Conservation (phyloP, 108 stramenopile species). For the Cyclotella sp. region DNA sequence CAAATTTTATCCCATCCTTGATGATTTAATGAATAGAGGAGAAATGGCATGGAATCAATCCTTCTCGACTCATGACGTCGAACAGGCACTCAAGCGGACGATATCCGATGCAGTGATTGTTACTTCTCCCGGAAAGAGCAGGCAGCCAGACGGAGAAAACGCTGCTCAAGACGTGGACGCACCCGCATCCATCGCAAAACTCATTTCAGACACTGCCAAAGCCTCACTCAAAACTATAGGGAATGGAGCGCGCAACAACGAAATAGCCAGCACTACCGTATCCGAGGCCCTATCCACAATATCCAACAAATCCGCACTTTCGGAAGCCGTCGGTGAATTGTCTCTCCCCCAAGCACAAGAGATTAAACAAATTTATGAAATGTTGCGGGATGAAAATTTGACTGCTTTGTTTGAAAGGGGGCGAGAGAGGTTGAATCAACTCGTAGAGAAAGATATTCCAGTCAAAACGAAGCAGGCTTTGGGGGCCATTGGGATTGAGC, state of each 20-base stretch:
- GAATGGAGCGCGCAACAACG: conserved; percentile 42
- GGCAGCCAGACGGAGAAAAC: conserved; percentile 1
- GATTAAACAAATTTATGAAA: conserved; percentile 67
- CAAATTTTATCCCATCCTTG: conserved; percentile 80
- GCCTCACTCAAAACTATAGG: conserved; percentile 19
- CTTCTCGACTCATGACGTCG: conserved; percentile 9
- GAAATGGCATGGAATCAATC: conserved; percentile 35
- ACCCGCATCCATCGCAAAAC: conserved; percentile 8
- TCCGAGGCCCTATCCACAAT: conserved; percentile 27
- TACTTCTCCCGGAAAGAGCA: not conserved
- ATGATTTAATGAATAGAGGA: conserved; percentile 59
- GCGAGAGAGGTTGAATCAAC: conserved; percentile 64
- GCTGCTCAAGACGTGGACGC: not conserved
- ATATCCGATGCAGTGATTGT: not conserved
- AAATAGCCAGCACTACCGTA: conserved; percentile 48
- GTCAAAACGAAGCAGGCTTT: conserved; percentile 63
- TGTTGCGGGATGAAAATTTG: conserved; percentile 87
- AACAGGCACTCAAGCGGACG: conserved; percentile 1
- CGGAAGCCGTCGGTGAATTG: conserved; percentile 14
- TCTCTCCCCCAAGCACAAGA: conserved; percentile 52
- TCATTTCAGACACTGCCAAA: conserved; percentile 27
- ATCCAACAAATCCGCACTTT: conserved; percentile 25
- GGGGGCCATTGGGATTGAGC: conserved; percentile 64
- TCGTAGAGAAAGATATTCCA: conserved; percentile 72
- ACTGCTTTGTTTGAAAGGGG: conserved; percentile 72